Conservation (phyloP, 2,329 filamentous ascomycete species). For the Blumeriella jaapii region DNA sequence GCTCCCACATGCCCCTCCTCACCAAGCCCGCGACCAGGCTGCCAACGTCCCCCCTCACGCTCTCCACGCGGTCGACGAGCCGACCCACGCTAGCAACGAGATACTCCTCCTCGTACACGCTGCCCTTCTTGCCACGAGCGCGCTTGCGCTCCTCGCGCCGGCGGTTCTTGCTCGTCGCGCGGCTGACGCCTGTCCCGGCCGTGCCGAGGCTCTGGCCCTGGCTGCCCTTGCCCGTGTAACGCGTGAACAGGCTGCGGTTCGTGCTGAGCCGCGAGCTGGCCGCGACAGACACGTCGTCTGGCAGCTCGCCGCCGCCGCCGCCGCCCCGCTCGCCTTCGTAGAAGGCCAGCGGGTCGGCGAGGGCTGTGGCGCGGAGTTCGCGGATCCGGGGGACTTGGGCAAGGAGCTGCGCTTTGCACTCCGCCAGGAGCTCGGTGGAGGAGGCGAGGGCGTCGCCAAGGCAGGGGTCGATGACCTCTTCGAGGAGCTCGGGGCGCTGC, state of each 20-base stretch:
- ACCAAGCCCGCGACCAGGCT: slow-evolving; percentile 66
- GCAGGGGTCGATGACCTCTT: slow-evolving; percentile 58
- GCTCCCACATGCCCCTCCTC: slow-evolving; percentile 75
- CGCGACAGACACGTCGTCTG: slow-evolving; percentile 86
- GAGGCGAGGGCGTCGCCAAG: slow-evolving; percentile 70
- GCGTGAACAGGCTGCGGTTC: slow-evolving; percentile 78
- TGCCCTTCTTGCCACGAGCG: slow-evolving; percentile 88
- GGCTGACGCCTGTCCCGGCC: slow-evolving; percentile 58
- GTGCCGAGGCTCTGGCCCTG: slow-evolving; percentile 46
- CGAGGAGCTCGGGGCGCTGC: slow-evolving; percentile 49
- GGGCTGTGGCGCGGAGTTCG: slow-evolving; percentile 71
- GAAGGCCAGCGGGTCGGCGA: slow-evolving; percentile 76
- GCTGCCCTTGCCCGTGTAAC: slow-evolving; percentile 62
- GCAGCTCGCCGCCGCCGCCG: slow-evolving; percentile 56
- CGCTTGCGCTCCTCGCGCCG: slow-evolving; percentile 89
- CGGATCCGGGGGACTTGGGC: slow-evolving; percentile 78
- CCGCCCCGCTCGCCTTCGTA: slow-evolving; percentile 63
- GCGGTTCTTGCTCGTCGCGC: slow-evolving; percentile 79
- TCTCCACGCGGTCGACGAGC: slow-evolving; percentile 72
- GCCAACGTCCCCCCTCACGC: slow-evolving; percentile 58
- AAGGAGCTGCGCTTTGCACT: slow-evolving; percentile 75
- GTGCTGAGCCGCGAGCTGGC: slow-evolving; percentile 71
- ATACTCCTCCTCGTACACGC: slow-evolving; percentile 96
- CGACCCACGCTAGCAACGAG: slow-evolving; percentile 77
- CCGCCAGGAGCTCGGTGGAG: slow-evolving; percentile 83